phyloP scores from a whole-genome alignment of 495 filamentous ascomycete species.

The Hypoxylon subgilvum region DNA sequence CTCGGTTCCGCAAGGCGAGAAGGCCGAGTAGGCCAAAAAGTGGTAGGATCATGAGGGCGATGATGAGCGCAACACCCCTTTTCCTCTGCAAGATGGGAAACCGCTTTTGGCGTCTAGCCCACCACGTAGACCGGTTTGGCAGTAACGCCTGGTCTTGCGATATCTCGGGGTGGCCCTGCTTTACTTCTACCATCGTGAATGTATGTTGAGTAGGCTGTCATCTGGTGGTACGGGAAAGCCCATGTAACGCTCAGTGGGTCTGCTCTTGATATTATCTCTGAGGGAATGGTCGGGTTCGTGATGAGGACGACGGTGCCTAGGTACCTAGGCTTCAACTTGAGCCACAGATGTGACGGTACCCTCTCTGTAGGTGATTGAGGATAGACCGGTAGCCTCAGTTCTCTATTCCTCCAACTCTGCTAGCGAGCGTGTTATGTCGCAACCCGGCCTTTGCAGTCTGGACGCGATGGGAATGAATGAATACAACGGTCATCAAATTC shows the following conservation, averaged over 20 bases:
- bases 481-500: conserved; percentile 21
- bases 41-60: conserved; percentile 44
- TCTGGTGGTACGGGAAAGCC: conserved; percentile 6
- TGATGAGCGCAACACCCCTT: conserved; percentile 43
- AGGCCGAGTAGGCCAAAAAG: conserved; percentile 40
- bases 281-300: too few relatives aligned
- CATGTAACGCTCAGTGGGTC: not conserved
- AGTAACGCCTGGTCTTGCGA: conserved; percentile 22
- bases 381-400: not conserved
- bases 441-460: not conserved
- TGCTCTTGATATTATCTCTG: too few relatives aligned
- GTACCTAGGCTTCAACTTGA: too few relatives aligned
- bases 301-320: too few relatives aligned
- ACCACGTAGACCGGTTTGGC: conserved; percentile 34
- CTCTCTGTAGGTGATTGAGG: not conserved
- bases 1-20: conserved; percentile 35
- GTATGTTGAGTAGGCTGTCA: conserved; percentile 8
- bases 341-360: not conserved
- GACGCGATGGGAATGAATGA: conserved; percentile 14
- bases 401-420: not conserved
- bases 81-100: conserved; percentile 50
- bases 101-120: conserved; percentile 44
- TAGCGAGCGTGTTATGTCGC: conserved; percentile 7
- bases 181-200: conserved; percentile 21
- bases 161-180: conserved; percentile 8